Base-by-base conservation (phyloP, 1,284 basidiomycete species). In the Naganishia albida region DNA sequence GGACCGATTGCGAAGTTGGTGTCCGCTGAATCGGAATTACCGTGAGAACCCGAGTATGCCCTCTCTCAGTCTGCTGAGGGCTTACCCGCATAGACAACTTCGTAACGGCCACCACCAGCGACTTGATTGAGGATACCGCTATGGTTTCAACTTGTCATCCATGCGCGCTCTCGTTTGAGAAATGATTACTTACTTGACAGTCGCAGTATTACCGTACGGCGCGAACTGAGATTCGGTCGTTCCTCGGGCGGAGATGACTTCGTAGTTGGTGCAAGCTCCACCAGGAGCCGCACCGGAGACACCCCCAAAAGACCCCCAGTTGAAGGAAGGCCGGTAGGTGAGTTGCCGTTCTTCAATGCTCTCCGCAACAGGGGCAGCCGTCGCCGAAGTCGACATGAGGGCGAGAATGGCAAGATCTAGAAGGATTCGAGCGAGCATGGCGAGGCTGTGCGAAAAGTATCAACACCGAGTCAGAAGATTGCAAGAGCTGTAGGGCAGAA, bases 81-180 rank as follows among this genome's bases (percentile, higher is more conserved):
- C 49, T 63, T 30, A 46, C 51, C 60, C 42, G 60, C 38, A 12
- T 46, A 63, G n/a, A 63, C 62, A 34, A 63, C 62, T 54, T 63
- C 62, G 25, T 63, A 63, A 18, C 53, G 52, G 12, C 28, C 53
- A 28, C 39, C 44, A 8, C 62, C 62, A 13, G 40, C 51, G 43
- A 63, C 62, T 18, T 51, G 51, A 15, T 44, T 46, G 51, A 63
- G 28, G 30, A 63, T 55, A 10, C 62, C 62, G 28, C 34, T 34
- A n/a, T n/a, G n/a, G n/a, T n/a, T n/a, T n/a, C n/a, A n/a, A n/a
- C n/a, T n/a, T n/a, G n/a, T n/a, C n/a, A n/a, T n/a, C n/a, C n/a
- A n/a, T n/a, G n/a, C n/a, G n/a, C n/a, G n/a, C n/a, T n/a, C n/a
- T n/a, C n/a, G n/a, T n/a, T n/a, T n/a, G n/a, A n/a, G n/a, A n/a